Conservation (phyloP, 108 stramenopile species). For the Cyclotella distinguenda region DNA sequence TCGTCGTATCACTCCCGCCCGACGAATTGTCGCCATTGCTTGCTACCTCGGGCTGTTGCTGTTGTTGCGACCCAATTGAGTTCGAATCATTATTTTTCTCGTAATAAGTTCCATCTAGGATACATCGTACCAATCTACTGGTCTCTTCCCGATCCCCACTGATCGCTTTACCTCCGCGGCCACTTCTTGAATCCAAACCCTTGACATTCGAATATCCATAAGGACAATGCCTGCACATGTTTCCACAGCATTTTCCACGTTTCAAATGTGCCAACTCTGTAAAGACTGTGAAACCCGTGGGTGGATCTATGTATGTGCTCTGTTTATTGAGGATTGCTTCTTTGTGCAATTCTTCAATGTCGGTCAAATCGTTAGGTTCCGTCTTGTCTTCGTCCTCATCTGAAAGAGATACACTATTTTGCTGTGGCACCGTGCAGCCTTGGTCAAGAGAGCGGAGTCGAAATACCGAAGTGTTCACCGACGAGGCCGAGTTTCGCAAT, state of each 20-base stretch:
- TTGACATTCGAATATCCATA: conserved; percentile 84
- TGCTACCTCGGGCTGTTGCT: no score
- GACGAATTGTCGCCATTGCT: no score
- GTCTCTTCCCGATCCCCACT: conserved; percentile 56
- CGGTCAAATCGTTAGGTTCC: conserved; percentile 26
- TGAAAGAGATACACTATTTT: no score
- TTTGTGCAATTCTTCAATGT: conserved; percentile 78
- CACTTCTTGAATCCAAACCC: conserved; percentile 1
- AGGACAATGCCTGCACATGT: conserved; percentile 92
- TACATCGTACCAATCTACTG: conserved; percentile 20
- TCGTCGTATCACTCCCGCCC: neutral
- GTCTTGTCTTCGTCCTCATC: no score
- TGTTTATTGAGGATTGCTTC: conserved; percentile 53
- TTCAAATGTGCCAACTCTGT: conserved; percentile 79
- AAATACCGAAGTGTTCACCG: no score
- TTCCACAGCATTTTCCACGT: conserved; percentile 92
- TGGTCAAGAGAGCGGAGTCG: no score
- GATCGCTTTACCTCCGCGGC: conserved; percentile 36
- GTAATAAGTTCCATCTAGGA: conserved; percentile 46
- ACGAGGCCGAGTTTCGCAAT: no score
- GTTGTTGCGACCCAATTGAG: no score
- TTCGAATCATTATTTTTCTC: no score
- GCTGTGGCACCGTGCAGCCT: no score
- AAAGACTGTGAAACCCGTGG: conserved; percentile 86
- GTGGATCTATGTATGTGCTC: conserved; percentile 84